Base-by-base conservation (phyloP, 116 monocot genomes). In the Phalaenopsis hybrid region DNA sequence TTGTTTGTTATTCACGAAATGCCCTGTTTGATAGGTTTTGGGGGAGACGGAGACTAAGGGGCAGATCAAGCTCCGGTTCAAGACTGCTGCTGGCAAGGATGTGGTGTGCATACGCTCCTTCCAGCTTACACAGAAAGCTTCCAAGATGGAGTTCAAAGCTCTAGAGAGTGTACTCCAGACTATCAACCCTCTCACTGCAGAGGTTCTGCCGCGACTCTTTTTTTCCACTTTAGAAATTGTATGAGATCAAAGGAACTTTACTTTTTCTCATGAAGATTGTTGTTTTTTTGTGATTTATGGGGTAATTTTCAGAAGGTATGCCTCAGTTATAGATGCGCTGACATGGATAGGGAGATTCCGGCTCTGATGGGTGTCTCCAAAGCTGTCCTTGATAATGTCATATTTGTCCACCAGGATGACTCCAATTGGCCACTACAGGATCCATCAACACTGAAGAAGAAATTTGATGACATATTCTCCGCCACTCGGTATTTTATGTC, bases 1-100 rank as follows among this genome's bases (percentile, higher is more conserved):
- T 81, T 49, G 17, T 34, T 81, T 49, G 79, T 57, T 6, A 73
- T 34, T 25, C 25, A 44, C 20, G 43, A 41, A 57, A 6, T 79
- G 20, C 25, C 50, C 59, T 8, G 58, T 8, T 43, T 37, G 31
- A 34, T 21, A 97, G 97, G 97, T 98, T 77, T 88, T 95, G 25
- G 95, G 97, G 9, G 97, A 98, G 91, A 98, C 97, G 17, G 97
- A 98, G 85, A 98, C 97, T 13, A 98, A 98, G 88, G 97, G 92
- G 6, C 97, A 98, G 78, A 92, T 98, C 57, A 98, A 98, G 85
- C 85, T 98, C 55, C 83, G 97, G 78, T 98, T 98, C 86, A 98
- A 94, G 89, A 98, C 97, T 18, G 97, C 95, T 12, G 93, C 97
- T 0, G 90, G 93, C n/a, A 94, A 90, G 84, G 97, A 98, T 69